These are phyloP conservation scores for Tremellales sp. DNA, from an alignment of 1,284 basidiomycete genomes.

Conservation along the genomic window DNA sequence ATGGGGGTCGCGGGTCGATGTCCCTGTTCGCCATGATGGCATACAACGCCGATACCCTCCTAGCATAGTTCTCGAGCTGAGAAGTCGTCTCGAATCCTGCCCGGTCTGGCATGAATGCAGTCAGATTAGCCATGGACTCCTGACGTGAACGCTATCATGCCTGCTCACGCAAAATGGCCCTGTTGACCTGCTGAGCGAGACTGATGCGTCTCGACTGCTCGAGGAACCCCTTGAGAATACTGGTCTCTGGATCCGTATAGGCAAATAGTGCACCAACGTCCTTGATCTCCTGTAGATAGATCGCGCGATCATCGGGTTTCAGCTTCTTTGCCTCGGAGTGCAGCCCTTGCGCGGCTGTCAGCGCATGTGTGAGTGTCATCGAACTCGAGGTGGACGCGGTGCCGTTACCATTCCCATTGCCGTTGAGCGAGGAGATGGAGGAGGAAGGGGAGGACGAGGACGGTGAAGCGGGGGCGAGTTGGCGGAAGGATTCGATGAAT, in stretches of 20 bases:
- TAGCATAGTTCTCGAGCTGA: slow-evolving; percentile 30
- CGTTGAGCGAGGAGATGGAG: slow-evolving; percentile 18
- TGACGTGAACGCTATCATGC: too few species aligned
- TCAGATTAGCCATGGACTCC: too few species aligned
- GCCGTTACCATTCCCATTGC: slow-evolving; percentile 2
- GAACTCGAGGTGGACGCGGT: neutral
- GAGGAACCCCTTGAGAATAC: slow-evolving; percentile 42
- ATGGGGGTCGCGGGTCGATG: slow-evolving; percentile 31
- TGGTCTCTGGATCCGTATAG: slow-evolving; percentile 45
- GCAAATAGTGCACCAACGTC: slow-evolving; percentile 46
- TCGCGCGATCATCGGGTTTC: slow-evolving; percentile 30
- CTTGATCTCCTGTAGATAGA: slow-evolving; percentile 45
- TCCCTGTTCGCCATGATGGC: slow-evolving; percentile 23
- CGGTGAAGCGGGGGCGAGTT: slow-evolving; percentile 19
- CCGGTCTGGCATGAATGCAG: too few species aligned
- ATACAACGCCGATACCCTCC: slow-evolving; percentile 30
- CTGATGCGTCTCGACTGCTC: slow-evolving; percentile 40
- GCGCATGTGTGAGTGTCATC: slow-evolving; percentile 26
- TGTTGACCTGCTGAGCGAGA: slow-evolving; percentile 45
- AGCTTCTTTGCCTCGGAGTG: slow-evolving; percentile 40
- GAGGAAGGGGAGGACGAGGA: slow-evolving; percentile 28
- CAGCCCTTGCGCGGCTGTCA: slow-evolving; percentile 35
- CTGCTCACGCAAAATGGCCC: slow-evolving; percentile 45
- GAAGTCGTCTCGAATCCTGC: too few species aligned
- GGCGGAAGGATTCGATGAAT: slow-evolving; percentile 39